Conservation (phyloP, 352 stramenopile genomes). For the Achlya hypogyna region DNA sequence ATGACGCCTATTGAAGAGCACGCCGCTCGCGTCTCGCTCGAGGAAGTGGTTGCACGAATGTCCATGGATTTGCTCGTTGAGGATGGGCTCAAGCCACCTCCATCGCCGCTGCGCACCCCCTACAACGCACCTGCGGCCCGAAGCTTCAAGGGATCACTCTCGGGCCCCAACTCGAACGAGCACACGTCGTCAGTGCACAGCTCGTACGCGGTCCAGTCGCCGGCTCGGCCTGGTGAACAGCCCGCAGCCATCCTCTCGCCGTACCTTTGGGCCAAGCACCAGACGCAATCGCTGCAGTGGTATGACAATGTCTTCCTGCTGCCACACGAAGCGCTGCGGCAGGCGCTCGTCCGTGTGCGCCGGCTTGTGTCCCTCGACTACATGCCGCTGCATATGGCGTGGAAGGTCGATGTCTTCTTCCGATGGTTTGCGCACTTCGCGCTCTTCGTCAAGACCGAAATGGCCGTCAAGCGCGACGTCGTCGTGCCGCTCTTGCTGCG, state of each 20-base stretch:
- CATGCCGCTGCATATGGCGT: background rate
- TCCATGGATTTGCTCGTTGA: too few species aligned
- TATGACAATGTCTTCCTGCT: background rate
- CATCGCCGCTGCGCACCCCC: background rate
- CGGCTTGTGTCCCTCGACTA: background rate
- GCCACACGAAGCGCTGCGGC: slow-evolving; percentile 5
- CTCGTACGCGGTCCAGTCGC: background rate
- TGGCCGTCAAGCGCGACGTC: background rate
- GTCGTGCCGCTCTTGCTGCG: background rate
- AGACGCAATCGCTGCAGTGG: background rate
- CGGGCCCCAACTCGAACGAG: background rate
- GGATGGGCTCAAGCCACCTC: background rate
- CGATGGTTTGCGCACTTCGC: slow-evolving; percentile 4
- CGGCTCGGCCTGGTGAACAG: background rate
- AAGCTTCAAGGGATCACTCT: background rate
- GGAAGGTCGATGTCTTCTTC: slow-evolving; percentile 5
- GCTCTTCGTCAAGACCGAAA: background rate
- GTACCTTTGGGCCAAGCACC: background rate
- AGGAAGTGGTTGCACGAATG: too few species aligned
- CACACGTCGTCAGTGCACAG: background rate
- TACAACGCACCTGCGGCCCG: background rate
- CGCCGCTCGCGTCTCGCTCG: background rate
- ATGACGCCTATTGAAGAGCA: background rate
- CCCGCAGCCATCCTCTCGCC: background rate
- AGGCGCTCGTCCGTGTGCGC: background rate